phyloP scores from a whole-genome alignment of 2,329 filamentous ascomycete genomes.

The Ustulina deusta region DNA sequence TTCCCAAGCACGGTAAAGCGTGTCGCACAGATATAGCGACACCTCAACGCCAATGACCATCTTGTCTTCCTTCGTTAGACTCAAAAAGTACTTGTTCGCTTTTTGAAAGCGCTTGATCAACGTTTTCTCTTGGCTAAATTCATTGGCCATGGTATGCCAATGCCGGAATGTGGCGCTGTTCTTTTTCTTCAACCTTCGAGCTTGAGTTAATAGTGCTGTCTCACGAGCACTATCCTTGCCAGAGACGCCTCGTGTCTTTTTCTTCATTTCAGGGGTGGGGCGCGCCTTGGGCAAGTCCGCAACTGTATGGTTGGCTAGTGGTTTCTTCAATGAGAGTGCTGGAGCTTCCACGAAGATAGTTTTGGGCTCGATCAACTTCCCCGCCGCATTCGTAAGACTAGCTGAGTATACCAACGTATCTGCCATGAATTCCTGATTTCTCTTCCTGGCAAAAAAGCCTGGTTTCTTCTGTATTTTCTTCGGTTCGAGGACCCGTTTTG shows the following conservation, averaged over 20 bases:
- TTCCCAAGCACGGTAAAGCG: slow-evolving; percentile 45
- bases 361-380: slow-evolving; percentile 73
- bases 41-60: slow-evolving; percentile 51
- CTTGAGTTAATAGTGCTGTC: slow-evolving; percentile 52
- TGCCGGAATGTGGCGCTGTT: slow-evolving; percentile 52
- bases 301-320: background rate
- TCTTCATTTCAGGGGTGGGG: slow-evolving; percentile 3
- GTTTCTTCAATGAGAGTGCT: slow-evolving; percentile 24
- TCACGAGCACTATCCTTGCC: slow-evolving; percentile 56
- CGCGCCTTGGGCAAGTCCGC: slow-evolving; percentile 28
- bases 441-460: slow-evolving; percentile 54
- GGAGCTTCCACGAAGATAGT: slow-evolving; percentile 67
- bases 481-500: slow-evolving; percentile 62
- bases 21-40: slow-evolving; percentile 53
- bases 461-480: slow-evolving; percentile 49
- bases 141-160: slow-evolving; percentile 59
- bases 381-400: slow-evolving; percentile 73
- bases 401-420: slow-evolving; percentile 77
- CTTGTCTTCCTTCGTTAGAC: slow-evolving; percentile 53
- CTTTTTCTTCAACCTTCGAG: slow-evolving; percentile 51
- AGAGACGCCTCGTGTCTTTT: slow-evolving; percentile 12
- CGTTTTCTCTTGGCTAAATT: slow-evolving; percentile 60
- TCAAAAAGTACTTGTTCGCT: slow-evolving; percentile 60
- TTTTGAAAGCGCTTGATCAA: slow-evolving; percentile 61
- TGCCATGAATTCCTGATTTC: slow-evolving; percentile 74